Evolutionary conservation across 352 stramenopile genomes (phyloP), one percentile per base, ranked within the genome.

Genomic region (Phytopythium montanum): DNA sequence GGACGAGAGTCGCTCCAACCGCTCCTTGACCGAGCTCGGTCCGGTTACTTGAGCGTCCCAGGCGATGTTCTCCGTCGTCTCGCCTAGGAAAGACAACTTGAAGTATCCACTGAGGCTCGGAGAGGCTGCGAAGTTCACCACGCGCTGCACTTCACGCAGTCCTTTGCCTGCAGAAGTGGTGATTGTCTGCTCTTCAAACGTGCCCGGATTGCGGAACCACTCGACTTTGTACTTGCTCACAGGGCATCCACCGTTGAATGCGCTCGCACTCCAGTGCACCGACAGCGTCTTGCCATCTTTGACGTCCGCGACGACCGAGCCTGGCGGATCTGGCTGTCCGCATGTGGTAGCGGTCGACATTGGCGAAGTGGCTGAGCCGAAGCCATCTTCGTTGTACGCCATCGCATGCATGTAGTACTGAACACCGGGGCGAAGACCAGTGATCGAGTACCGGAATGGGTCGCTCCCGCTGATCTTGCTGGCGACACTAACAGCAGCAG

Each of bases 401-500:
- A 90, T 91, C n/a, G 75, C 78, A 39, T 92, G 82, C 12, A 90
- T 76, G 42, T 87, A 93, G 54, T 94, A 96, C 25, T 53, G 73
- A 8, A 77, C 63, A 3, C 79, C 76, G 2, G 76, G 69, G 19
- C 71, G 65, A 16, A 96, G 72, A 5, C 66, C 71, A 0, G 69
- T 84, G 44, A 95, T 78, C 18, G 69, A 78, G 45, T 79, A 82
- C 1, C 73, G 64, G 38, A 97, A 96, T 12, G 92, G 91, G 63
- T 98, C 88, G 0, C 93, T 97, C 8, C 96, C 96, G n/a, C 87
- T 89, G 12, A 97, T 63, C 56, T 88, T 85, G 62, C 97, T 92
- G 12, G 72, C 79, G 1, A 97, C 77, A 21, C 60, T 59, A 3
- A 97, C 79, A 2, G 62, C 60, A 10, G 77, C 78, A 3, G 73